Evolutionary conservation across 164 flowering plant genomes (phyloP), one percentile per base, ranked within the genome.

Genomic region (Euptelea pleiosperma): DNA sequence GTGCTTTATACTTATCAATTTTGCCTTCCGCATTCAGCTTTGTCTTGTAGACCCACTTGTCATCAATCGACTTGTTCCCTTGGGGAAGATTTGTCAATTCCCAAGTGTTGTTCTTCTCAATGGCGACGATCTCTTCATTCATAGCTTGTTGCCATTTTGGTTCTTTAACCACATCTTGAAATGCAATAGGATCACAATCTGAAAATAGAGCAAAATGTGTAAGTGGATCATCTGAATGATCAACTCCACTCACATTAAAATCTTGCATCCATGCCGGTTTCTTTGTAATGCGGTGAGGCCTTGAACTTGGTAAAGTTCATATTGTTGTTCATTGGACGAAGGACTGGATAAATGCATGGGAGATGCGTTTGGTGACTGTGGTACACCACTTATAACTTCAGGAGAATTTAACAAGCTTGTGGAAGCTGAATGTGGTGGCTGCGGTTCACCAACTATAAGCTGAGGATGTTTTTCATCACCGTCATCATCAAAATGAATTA

Each of bases 31-130:
- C 8, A 26, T 51, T 61, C 21, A 21, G 4, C 37, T 63, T 46
- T 0, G 67, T 63, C 28, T 55, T 45, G 46, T 54, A 63, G 14
- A 51, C 37, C 51, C 54, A 45, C 28, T 63, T 52, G 0, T n/a
- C n/a, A 46, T 40, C 40, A 29, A 55, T 55, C 5, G 54, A 6
- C 8, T 63, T 63, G 2, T 63, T 1, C 46, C 60, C 0, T 63
- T 10, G 60, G 60, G 6, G n/a, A n/a, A n/a, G n/a, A n/a, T n/a
- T n/a, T n/a, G 22, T 19, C 11, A 61, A 16, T 41, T 52, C 41
- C 58, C 47, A 35, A 12, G 64, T 40, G 5, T 62, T 9, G 6
- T 31, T 53, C 52, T 18, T 47, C 31, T 33, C 19, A 24, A 60
- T 60, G 15, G 63, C 18, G 14, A 5, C 34, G n/a, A 47, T 48